Percentiles rank a stretch among this genome's conserved stretches.
phyloP scores from a whole-genome alignment of 305 asterid genomes.

The Plantago rigida region DNA sequence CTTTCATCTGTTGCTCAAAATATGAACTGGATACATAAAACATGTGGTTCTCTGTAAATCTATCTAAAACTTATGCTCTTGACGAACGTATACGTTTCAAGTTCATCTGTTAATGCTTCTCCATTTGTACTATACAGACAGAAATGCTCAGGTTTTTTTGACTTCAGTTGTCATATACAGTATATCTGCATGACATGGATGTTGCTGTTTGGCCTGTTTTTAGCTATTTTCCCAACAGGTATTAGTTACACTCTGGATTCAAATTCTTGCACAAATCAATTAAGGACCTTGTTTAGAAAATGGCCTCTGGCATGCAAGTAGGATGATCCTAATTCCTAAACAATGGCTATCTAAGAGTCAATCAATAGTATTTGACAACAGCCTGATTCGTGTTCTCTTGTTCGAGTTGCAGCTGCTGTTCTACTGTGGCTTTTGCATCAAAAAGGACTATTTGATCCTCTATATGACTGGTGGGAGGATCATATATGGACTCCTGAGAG shows the following conservation, averaged over 20 bases:
- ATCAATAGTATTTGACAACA: no score
- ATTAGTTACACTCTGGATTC: background rate
- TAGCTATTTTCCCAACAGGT: slow-evolving; percentile 90
- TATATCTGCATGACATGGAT: slow-evolving; percentile 82
- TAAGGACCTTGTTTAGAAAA: background rate
- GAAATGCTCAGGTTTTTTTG: slow-evolving; percentile 69
- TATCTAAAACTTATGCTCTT: background rate
- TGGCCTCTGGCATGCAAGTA: background rate
- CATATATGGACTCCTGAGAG: slow-evolving; percentile 41
- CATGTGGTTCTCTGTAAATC: background rate
- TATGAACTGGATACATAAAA: no score
- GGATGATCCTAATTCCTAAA: no score
- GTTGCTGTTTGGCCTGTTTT: slow-evolving; percentile 56
- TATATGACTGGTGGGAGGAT: slow-evolving; percentile 96
- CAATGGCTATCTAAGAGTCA: no score
- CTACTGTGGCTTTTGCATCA: slow-evolving; percentile 77
- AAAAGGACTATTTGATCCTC: slow-evolving; percentile 73
- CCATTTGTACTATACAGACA: slow-evolving; percentile 40
- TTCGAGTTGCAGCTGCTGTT: slow-evolving; percentile 43
- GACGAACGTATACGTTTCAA: background rate
- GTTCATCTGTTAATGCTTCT: slow-evolving; percentile 9
- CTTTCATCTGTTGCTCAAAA: no score
- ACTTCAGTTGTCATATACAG: slow-evolving; percentile 78
- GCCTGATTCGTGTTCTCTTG: slow-evolving; percentile 15
- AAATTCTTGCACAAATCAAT: background rate